Percentiles rank a stretch among this genome's conserved stretches.
Conservation (phyloP, 2,329 filamentous ascomycete species). For the Trichophyton simii region DNA sequence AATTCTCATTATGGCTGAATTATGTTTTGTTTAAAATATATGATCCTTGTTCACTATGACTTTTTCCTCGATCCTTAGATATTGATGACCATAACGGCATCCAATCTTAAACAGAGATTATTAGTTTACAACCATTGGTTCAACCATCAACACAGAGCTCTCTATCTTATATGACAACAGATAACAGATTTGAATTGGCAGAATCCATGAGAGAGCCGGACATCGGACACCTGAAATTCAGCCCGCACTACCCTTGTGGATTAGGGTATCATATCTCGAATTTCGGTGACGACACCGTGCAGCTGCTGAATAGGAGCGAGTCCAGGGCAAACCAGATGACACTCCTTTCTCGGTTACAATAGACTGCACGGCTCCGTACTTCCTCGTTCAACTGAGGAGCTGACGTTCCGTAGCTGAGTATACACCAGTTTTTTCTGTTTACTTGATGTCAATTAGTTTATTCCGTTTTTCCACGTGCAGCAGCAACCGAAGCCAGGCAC, state of each 20-base stretch:
- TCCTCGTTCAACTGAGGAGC: too few relatives aligned
- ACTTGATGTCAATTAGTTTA: neutral
- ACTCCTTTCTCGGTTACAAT: neutral
- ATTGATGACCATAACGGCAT: neutral
- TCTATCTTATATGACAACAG: neutral
- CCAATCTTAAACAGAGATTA: neutral
- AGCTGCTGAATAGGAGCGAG: neutral
- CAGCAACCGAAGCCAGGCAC: neutral
- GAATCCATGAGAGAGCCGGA: neutral
- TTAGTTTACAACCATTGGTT: neutral
- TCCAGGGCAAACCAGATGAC: neutral
- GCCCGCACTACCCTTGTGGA: neutral
- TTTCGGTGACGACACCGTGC: neutral
- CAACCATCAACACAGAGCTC: neutral
- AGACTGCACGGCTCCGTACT: neutral
- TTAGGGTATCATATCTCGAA: neutral
- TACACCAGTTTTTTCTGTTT: neutral
- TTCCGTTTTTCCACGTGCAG: neutral
- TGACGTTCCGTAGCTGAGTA: neutral
- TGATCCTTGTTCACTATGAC: neutral
- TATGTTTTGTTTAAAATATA: neutral
- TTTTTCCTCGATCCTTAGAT: neutral
- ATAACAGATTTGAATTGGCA: neutral
- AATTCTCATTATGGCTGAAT: neutral
- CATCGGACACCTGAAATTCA: neutral